Evolutionary conservation across 2,329 filamentous ascomycete genomes (phyloP), one percentile per base, ranked within the genome.

Genomic region (Fusarium tanahbumbuense): DNA sequence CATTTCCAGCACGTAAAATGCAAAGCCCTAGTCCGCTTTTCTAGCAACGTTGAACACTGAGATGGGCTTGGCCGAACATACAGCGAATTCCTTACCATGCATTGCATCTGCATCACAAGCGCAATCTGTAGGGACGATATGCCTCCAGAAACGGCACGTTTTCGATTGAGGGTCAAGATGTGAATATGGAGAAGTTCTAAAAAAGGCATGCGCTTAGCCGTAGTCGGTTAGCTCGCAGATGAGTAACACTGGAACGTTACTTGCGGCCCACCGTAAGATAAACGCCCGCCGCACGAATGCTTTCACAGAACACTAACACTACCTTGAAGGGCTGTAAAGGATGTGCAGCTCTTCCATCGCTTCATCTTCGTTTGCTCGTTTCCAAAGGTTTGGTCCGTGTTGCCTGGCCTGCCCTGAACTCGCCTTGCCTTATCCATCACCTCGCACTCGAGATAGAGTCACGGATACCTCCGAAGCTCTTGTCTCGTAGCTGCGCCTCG

Each of bases 171-270:
- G 63, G 58, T 71, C 61, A 45, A 68, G 59, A 70, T 68, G 63
- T 52, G 45, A 66, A 52, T 56, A 67, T 60, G 52, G 63, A 70
- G 63, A 61, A 44, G 50, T 57, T 70, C 68, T 70, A 70, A 71
- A 70, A 70, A 71, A 68, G 68, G 56, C 22, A 71, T 45, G 13
- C 41, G 54, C 53, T 60, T 70, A 53, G 56, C 67, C 56, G 5
- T 15, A 54, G 11, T 13, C 11, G 25, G 67, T 56, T 58, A 70
- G 53, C 32, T 34, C 16, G 16, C 16, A 40, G 63, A 68, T 66
- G 50, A 70, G 48, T 37, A 54, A 60, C 53, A 44, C 68, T 71
- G 68, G 64, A 71, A 71, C 68, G 68, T 71, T 71, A 71, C 68
- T 60, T 69, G 68, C 60, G 68, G 54, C 56, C 68, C 68, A 69